Base-by-base conservation (phyloP, 192 early-diverging fungal species). In the Umbelopsis ramanniana region DNA sequence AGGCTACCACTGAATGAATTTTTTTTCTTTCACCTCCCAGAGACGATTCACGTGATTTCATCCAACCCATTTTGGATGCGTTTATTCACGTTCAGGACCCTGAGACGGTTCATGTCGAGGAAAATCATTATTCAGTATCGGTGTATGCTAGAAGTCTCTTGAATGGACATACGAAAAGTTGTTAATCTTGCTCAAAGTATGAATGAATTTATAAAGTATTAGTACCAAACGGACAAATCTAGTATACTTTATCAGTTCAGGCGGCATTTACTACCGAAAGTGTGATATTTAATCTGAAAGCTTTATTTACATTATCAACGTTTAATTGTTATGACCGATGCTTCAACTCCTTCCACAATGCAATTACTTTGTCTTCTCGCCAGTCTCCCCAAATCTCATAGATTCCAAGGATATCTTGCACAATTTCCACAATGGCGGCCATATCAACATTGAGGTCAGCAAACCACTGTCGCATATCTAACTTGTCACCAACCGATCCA, bases 391-490 rank as follows among this genome's bases (percentile, higher is more conserved):
- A 93, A 3, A 86, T 72, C 38, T 86, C 84, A 69, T 94, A 94
- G 12, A 94, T 66, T 46, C 83, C 83, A 24, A 95, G 69, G 7
- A 95, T 84, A 69, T 94, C 93, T 68, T 90, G 91, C 7, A 89
- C 90, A 21, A 95, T 88, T 47, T 92, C 87, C 23, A 91, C 78
- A 54, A 92, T 88, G 66, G 91, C 87, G 40, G 89, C 90, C 21
- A 94, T 83, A 21, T 93, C 92, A 10, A 96, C 91, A 66, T 95
- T 95, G 12, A 95, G 69, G 53, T 89, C 87, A 1, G 92, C 87
- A 81, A 92, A 93, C 93, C 93, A 96, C 66, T 90, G 83, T 60
- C 84, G 83, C 71, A 94, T 88, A 53, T 94, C 88, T 70, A 75
- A 79, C 46, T 83, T 82, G 67, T 84, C 79, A 45, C 82, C 74